These are phyloP conservation scores for Tothia fuscella DNA, from an alignment of 2,329 filamentous ascomycete genomes.

Conservation along the genomic window DNA sequence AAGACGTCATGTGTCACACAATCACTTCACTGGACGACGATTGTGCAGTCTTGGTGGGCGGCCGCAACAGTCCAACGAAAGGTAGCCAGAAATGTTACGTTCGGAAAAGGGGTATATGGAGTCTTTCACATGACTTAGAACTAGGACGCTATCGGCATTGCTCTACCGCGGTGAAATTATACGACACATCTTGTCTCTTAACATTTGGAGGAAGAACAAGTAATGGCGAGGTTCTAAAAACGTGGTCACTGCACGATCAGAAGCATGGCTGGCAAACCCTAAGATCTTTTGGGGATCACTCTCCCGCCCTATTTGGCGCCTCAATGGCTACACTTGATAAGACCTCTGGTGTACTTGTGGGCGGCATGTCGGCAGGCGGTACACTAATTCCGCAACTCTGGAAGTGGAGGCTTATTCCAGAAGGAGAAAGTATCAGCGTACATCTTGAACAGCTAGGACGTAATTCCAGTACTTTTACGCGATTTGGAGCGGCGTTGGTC, in stretches of 20 bases:
- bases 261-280: constrained; percentile 37
- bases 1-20: constrained; percentile 57
- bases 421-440: not conserved
- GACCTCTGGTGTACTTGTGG: constrained; percentile 51
- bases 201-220: constrained; percentile 35
- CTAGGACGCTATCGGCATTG: constrained; percentile 65
- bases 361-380: constrained; percentile 47
- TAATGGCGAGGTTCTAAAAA: constrained; percentile 28
- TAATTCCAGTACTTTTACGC: too few species aligned
- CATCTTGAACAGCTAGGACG: constrained; percentile 35
- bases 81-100: constrained; percentile 67
- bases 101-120: constrained; percentile 50
- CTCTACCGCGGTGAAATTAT: constrained; percentile 36
- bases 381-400: not conserved
- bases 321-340: constrained; percentile 35
- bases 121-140: constrained; percentile 52
- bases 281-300: constrained; percentile 23
- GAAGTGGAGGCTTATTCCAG: not conserved
- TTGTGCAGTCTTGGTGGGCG: constrained; percentile 58
- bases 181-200: constrained; percentile 28
- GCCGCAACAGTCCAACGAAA: constrained; percentile 61
- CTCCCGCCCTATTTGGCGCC: constrained; percentile 39
- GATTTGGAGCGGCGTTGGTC: constrained; percentile 42
- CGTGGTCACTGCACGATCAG: constrained; percentile 34
- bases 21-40: constrained; percentile 51